Evolutionary conservation across 2,329 filamentous ascomycete genomes (phyloP).

Genomic region (Simplicillium aogashimaense): DNA sequence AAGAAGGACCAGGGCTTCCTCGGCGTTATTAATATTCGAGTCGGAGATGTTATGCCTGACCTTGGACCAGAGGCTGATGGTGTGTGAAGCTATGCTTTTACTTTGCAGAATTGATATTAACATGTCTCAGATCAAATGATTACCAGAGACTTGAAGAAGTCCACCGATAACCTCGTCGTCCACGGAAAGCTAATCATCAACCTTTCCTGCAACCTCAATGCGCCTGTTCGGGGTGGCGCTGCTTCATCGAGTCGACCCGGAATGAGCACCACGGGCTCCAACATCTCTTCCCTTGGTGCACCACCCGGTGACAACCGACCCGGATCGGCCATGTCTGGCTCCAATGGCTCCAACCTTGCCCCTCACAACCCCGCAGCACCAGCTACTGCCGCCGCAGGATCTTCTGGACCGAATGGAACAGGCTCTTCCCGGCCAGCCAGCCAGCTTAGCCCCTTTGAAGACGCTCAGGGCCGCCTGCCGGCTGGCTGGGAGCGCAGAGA

Average conservation of each 20-base stretch:
- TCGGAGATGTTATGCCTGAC: slow-evolving; percentile 82
- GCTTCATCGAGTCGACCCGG: slow-evolving; percentile 33
- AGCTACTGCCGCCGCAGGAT: slow-evolving; percentile 21
- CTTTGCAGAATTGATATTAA: slow-evolving; percentile 11
- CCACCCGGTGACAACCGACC: slow-evolving; percentile 37
- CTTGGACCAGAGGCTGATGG: slow-evolving; percentile 83
- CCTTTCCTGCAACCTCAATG: slow-evolving; percentile 77
- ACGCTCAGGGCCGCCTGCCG: slow-evolving; percentile 85
- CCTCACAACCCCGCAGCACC: slow-evolving; percentile 29
- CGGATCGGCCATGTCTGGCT: slow-evolving; percentile 40
- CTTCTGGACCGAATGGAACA: slow-evolving; percentile 35
- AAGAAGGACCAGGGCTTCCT: slow-evolving; percentile 99
- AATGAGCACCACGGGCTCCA: slow-evolving; percentile 2
- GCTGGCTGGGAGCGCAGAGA: slow-evolving; percentile 93
- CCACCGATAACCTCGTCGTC: slow-evolving; percentile 93
- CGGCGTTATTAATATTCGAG: slow-evolving; percentile 92
- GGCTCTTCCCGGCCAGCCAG: slow-evolving; percentile 20
- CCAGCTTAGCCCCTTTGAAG: slow-evolving; percentile 82
- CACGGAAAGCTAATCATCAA: slow-evolving; percentile 97
- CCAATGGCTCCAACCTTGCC: slow-evolving; percentile 32
- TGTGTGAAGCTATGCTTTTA: slow-evolving; percentile 33
- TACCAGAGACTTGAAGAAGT: slow-evolving; percentile 92
- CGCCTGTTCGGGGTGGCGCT: slow-evolving; percentile 49
- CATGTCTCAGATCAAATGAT: slow-evolving; percentile 82
- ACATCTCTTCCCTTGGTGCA: slow-evolving; percentile 24